A percentile compares a stretch with the other conserved stretches of the same genome.
These are phyloP conservation scores for Phytophthora aleatoria DNA, from an alignment of 352 stramenopile species.

Conservation along the genomic window DNA sequence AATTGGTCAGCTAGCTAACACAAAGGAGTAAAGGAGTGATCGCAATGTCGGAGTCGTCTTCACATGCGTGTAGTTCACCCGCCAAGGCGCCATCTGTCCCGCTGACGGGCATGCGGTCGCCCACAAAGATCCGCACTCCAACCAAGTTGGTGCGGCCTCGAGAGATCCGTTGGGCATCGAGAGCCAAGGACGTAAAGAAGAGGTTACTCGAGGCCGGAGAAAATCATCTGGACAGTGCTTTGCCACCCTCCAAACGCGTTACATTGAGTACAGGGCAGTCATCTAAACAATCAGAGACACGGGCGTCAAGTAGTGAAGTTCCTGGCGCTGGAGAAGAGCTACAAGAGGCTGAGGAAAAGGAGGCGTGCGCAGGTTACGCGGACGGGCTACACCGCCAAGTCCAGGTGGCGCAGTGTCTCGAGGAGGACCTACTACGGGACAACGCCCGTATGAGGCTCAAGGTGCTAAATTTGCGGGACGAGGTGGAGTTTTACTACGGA, in stretches of 20 bases:
- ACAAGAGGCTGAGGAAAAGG: constrained; percentile 15
- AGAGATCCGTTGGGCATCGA: constrained; percentile 18
- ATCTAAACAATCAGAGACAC: neutral
- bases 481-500: constrained; percentile 63
- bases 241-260: constrained; percentile 23
- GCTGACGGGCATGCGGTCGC: constrained; percentile 26
- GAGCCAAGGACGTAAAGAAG: constrained; percentile 29
- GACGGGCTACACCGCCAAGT: constrained; percentile 37
- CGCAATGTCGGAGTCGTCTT: neutral
- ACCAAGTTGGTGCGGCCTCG: constrained; percentile 28
- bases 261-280: constrained; percentile 8
- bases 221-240: neutral
- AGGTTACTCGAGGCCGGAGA: constrained; percentile 22
- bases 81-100: constrained; percentile 1
- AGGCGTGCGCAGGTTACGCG: constrained; percentile 13
- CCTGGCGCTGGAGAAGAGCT: constrained; percentile 7
- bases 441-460: constrained; percentile 57
- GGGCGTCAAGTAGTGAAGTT: neutral
- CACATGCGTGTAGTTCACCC: constrained; percentile 21
- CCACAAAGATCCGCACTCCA: constrained; percentile 31
- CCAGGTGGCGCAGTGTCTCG: constrained; percentile 40
- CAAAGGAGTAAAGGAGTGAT: too few species aligned
- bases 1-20: too few species aligned
- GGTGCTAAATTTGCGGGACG: constrained; percentile 39
- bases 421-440: constrained; percentile 50